Evolutionary conservation across 1,139 yeast species (phyloP), one percentile per base, ranked within the genome.

Genomic region (Hemisphaericaspora xylanilytica): DNA sequence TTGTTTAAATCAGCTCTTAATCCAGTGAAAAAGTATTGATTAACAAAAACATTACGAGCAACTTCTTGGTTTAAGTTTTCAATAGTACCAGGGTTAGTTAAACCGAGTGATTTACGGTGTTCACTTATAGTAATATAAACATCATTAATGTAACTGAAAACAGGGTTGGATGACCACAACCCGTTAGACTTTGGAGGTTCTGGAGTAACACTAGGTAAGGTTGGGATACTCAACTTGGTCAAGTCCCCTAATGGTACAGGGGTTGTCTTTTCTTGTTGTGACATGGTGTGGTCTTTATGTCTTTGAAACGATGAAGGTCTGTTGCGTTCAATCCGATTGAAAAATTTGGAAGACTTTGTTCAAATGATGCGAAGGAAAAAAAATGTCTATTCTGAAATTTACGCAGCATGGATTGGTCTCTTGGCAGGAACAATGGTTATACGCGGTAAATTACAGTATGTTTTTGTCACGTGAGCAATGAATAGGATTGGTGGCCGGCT

Each of bases 1-100:
- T 92, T 92, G 71, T 88, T 87, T 56, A 92, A 78, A 63, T 92
- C 98, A 43, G 98, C 98, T 64, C 96, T 85, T 58, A 94, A 78
- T 45, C 99, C 99, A 35, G 96, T 85, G 78, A 92, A 92, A 66
- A 84, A 83, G 70, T 87, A 86, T 61, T 89, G 95, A 61, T 77
- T 81, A 58, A 89, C 77, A 61, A 92, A 88, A 28, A 90, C 97
- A 62, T 90, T 97, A 66, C 92, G 83, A 49, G 90, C 71, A 42
- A 89, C 96, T 67, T 92, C 98, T 69, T 88, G 88, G 73, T 81
- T 85, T 63, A 92, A 73, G 71, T 89, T 88, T 71, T 92, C 98
- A 62, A 88, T 80, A 48, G 96, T 85, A 51, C 97, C 98, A 39
- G 98, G 98, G 69, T 89, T 88, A 53, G 79, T 70, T 59, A 92